phyloP scores from a whole-genome alignment of 129 eudicot genomes.

The Centella asiatica region DNA sequence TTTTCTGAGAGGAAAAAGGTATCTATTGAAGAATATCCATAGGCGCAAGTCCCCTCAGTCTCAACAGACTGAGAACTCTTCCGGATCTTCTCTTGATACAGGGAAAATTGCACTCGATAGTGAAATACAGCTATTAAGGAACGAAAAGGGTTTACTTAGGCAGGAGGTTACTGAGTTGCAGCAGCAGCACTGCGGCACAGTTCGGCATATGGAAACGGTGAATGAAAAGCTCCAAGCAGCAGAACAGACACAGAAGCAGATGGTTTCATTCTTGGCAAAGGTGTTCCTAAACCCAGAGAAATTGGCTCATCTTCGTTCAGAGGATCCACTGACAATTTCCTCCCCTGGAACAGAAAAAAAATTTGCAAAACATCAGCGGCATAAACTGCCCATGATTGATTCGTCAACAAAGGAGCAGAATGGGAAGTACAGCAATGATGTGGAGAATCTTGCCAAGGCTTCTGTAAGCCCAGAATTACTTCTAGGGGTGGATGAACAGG shows the following conservation, averaged over 20 bases:
- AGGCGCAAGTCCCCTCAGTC: constrained; percentile 46
- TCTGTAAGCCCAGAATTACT: not conserved
- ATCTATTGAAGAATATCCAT: constrained; percentile 34
- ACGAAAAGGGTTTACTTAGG: constrained; percentile 59
- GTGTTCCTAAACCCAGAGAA: constrained; percentile 49
- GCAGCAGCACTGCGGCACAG: constrained; percentile 55
- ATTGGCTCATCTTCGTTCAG: constrained; percentile 33
- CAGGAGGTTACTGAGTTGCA: constrained; percentile 57
- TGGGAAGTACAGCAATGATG: constrained; percentile 16
- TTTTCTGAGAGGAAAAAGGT: constrained; percentile 40
- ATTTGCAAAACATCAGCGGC: constrained; percentile 45
- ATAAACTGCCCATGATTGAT: constrained; percentile 16
- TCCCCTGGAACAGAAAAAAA: constrained; percentile 39
- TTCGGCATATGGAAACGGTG: constrained; percentile 48
- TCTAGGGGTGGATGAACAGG: constrained; percentile 17
- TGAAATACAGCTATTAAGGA: constrained; percentile 53
- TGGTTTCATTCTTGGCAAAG: constrained; percentile 76
- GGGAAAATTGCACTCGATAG: constrained; percentile 34
- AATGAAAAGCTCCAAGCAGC: constrained; percentile 59
- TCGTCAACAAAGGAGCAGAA: constrained; percentile 19
- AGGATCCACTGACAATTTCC: constrained; percentile 28
- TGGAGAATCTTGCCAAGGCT: constrained; percentile 12
- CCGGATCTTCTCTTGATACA: constrained; percentile 30
- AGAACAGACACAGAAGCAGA: constrained; percentile 71
- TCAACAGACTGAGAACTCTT: constrained; percentile 28